Evolutionary conservation across 2,329 filamentous ascomycete genomes (phyloP).

Genomic region (Leptographium galeiforme): DNA sequence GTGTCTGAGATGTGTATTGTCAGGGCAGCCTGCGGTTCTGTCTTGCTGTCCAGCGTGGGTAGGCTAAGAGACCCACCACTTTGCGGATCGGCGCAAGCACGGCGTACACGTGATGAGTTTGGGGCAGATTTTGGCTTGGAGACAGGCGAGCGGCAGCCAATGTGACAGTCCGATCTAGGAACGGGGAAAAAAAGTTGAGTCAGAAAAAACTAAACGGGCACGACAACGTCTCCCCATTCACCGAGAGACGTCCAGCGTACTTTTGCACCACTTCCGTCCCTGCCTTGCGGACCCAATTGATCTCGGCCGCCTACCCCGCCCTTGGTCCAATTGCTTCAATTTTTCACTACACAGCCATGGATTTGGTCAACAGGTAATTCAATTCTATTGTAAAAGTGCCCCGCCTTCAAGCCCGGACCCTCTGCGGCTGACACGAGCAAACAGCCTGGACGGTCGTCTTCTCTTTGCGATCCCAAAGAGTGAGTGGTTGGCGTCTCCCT

Average conservation of each 20-base stretch:
- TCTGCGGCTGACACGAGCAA: slow-evolving; percentile 18
- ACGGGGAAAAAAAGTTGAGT: not conserved
- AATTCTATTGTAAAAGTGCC: not conserved
- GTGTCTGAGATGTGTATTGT: too few relatives aligned
- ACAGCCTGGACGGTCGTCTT: slow-evolving; percentile 78
- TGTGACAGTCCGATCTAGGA: not conserved
- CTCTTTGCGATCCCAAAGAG: slow-evolving; percentile 98
- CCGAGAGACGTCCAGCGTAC: too few relatives aligned
- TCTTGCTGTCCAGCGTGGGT: too few relatives aligned
- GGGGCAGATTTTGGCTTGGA: not conserved
- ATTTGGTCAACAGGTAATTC: slow-evolving; percentile 40
- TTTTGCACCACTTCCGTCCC: too few relatives aligned
- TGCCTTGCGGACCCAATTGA: too few relatives aligned
- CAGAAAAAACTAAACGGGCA: not conserved
- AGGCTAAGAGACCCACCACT: too few relatives aligned
- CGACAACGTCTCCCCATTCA: not conserved
- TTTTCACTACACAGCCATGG: slow-evolving; percentile 21
- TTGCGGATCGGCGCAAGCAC: too few relatives aligned
- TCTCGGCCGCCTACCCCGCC: not conserved
- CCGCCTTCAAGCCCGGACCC: too few relatives aligned
- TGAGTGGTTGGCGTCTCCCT: slow-evolving; percentile 35
- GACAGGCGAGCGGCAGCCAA: not conserved
- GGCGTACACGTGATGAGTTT: not conserved
- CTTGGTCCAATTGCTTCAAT: too few relatives aligned
- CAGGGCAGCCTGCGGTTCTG: too few relatives aligned